phyloP scores from a whole-genome alignment of 305 asterid genomes.

The Euphrasia arctica region DNA sequence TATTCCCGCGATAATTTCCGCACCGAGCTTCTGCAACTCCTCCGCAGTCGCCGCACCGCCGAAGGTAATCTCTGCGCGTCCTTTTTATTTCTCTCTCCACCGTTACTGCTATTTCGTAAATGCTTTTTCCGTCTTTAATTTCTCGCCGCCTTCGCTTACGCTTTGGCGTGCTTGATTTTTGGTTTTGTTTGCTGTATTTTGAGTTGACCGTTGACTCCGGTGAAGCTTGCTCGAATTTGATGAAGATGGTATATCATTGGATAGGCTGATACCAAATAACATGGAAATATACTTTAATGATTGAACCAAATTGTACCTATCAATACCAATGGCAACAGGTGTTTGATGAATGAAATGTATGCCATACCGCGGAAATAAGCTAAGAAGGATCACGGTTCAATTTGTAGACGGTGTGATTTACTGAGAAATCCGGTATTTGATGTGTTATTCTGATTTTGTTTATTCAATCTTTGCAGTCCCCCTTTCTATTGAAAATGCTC shows the following conservation, averaged over 20 bases:
- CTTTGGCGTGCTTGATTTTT: slow-evolving; percentile 8
- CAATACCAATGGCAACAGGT: too few species aligned
- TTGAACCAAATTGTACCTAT: too few species aligned
- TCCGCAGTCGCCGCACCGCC: slow-evolving; percentile 61
- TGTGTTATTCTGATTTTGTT: not conserved
- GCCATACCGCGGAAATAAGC: too few species aligned
- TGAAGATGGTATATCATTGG: slow-evolving; percentile 17
- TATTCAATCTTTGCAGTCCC: slow-evolving; percentile 46
- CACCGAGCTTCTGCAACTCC: slow-evolving; percentile 54
- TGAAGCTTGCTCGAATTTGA: slow-evolving; percentile 18
- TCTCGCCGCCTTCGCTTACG: not conserved
- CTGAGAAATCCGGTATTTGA: too few species aligned
- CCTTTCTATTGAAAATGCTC: slow-evolving; percentile 53
- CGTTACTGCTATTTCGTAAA: not conserved
- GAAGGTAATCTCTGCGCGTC: slow-evolving; percentile 39
- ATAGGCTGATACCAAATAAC: too few species aligned
- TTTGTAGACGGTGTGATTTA: too few species aligned
- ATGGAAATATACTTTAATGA: not conserved
- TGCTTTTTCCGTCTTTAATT: not conserved
- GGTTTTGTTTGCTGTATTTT: slow-evolving; percentile 15
- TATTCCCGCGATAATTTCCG: slow-evolving; percentile 45
- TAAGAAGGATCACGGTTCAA: too few species aligned
- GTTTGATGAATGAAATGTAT: too few species aligned
- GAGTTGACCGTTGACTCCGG: slow-evolving; percentile 3
- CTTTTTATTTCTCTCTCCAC: not conserved